These are phyloP conservation scores for Phoma sp. DNA, from an alignment of 2,329 filamentous ascomycete species.

Conservation along the genomic window DNA sequence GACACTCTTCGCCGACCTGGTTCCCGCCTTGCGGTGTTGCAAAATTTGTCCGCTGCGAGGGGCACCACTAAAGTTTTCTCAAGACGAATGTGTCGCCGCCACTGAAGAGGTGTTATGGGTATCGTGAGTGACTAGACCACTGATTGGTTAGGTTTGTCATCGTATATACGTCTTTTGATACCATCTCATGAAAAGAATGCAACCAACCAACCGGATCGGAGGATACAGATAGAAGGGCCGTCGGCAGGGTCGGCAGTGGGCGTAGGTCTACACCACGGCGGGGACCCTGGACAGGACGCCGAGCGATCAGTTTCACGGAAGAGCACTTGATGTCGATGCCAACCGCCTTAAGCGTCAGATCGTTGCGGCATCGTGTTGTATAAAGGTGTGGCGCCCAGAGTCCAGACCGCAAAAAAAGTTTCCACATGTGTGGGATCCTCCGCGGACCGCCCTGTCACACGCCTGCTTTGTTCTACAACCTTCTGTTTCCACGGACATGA, in stretches of 20 bases:
- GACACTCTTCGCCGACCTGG: background rate
- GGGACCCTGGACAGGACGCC: background rate
- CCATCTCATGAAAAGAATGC: background rate
- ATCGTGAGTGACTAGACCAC: background rate
- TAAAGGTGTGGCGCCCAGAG: background rate
- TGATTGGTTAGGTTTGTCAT: conserved; percentile 7
- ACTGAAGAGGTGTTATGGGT: background rate
- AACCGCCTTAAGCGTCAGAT: background rate
- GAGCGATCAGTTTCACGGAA: background rate
- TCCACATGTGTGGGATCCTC: background rate
- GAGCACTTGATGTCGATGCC: background rate
- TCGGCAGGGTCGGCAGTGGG: background rate
- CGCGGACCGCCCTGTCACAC: background rate
- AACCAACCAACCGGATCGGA: background rate
- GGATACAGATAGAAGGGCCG: background rate
- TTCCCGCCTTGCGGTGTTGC: conserved; percentile 1
- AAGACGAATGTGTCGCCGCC: background rate
- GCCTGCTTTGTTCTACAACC: background rate
- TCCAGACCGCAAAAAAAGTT: conserved; percentile 6
- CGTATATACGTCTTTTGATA: background rate
- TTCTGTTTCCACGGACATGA: background rate
- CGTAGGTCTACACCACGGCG: background rate
- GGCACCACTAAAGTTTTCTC: conserved; percentile 1
- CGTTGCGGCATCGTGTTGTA: background rate
- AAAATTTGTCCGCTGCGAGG: background rate